These are phyloP conservation scores for Linnemannia zychae DNA, from an alignment of 192 early-diverging fungal species.

Conservation along the genomic window DNA sequence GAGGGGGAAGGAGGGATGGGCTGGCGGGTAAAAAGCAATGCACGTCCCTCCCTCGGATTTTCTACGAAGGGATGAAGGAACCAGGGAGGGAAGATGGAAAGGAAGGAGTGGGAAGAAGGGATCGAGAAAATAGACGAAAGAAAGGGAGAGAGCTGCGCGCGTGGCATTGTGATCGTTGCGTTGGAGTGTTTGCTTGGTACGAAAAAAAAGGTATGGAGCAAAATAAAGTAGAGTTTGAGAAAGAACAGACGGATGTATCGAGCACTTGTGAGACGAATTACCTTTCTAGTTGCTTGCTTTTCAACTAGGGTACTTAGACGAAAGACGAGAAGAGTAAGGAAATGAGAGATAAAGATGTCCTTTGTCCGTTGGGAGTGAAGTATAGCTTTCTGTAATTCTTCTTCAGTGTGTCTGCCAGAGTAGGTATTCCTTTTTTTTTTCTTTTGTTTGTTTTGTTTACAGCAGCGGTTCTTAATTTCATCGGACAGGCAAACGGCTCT, in stretches of 20 bases:
- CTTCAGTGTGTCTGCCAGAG: too few species aligned
- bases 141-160: not conserved
- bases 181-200: not conserved
- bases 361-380: too few species aligned
- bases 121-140: not conserved
- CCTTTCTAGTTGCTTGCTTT: too few species aligned
- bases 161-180: not conserved
- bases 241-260: not conserved
- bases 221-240: not conserved
- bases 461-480: not conserved
- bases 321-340: too few species aligned
- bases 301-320: too few species aligned
- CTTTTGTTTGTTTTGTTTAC: too few species aligned
- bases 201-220: not conserved
- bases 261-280: too few species aligned
- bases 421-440: too few species aligned
- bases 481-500: too few species aligned
- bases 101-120: not conserved
- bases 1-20: not conserved
- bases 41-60: constrained; percentile 2
- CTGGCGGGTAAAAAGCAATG: constrained; percentile 1
- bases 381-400: too few species aligned
- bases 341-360: too few species aligned
- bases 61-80: not conserved
- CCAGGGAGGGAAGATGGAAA: not conserved